Evolutionary conservation across 2,329 filamentous ascomycete species (phyloP), one percentile per base, ranked within the genome.

Genomic region (Macrophomina tecta): DNA sequence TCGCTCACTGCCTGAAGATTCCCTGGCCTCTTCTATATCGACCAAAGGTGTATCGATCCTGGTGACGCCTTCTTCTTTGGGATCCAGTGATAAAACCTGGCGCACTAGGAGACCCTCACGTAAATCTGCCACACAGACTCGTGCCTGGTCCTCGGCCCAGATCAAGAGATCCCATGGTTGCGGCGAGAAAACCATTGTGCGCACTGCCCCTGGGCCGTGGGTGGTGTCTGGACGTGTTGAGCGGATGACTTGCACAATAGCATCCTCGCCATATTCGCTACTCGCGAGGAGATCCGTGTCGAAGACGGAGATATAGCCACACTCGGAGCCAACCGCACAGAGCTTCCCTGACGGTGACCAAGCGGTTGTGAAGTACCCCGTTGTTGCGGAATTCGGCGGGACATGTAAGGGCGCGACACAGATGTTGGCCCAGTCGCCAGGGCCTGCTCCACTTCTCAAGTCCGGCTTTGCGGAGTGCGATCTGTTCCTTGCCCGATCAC

Each of bases 141-240:
- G 85, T 3, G 90, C 91, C 69, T 91, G 90, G 73, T 97, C 92
- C 78, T 99, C 95, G 8, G 93, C 92, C 94, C 95, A 98, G 6
- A 96, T 91, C 48, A 99, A 82, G 18, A 99, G 86, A 75, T 97
- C 94, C 83, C 90, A 94, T 0, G 94, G 92, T 1, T 91, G 91
- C 0, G 94, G 94, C 4, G 92, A 93, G 76, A 99, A 99, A 1
- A 90, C 86, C 91, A 98, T 96, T 69, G 93, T 92, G 69, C 95
- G 87, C 64, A 98, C 89, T 38, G 94, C 93, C 51, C 94, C 94
- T 23, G 86, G 78, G 9, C 77, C 84, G 28, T 87, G 85, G n/a
- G 83, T 67, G 49, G 76, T 85, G 68, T 87, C 85, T 0, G 92
- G 87, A 68, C 92, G 85, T 0, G 93, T 94, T 16, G 93, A 94